Evolutionary conservation across 192 early-diverging fungal genomes (phyloP).

Genomic region (Linnemannia hyalina): DNA sequence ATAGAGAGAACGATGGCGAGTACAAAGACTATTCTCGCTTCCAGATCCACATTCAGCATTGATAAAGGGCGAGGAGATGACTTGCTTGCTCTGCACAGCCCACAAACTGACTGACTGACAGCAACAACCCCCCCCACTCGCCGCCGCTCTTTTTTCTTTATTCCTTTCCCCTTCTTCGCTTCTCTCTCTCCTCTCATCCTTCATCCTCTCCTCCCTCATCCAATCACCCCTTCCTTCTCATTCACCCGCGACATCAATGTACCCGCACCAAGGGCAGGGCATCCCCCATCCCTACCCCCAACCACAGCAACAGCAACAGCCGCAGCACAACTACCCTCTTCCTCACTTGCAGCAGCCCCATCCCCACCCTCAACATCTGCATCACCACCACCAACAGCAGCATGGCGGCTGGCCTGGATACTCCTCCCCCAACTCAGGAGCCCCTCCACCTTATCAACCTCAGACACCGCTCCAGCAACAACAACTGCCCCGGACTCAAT

Average conservation of each 20-base stretch:
- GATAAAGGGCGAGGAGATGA: neutral
- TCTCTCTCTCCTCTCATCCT: neutral
- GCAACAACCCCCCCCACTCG: neutral
- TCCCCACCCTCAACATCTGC: neutral
- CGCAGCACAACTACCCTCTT: conserved; percentile 5
- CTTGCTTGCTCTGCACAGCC: neutral
- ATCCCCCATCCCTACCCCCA: conserved; percentile 3
- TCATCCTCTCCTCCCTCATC: neutral
- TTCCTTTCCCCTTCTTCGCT: neutral
- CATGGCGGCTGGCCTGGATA: conserved; percentile 22
- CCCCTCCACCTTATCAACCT: conserved; percentile 8
- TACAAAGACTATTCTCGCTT: neutral
- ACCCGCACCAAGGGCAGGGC: conserved; percentile 32
- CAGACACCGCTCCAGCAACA: conserved; percentile 21
- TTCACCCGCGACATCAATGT: conserved; percentile 14
- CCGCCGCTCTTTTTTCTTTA: neutral
- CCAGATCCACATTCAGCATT: too few relatives aligned
- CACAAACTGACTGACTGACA: neutral
- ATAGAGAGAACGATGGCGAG: neutral
- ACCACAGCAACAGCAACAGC: conserved; percentile 1
- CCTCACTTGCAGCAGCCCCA: neutral
- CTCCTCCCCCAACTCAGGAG: neutral
- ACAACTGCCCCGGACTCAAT: neutral
- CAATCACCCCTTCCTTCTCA: neutral
- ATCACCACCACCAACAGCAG: conserved; percentile 8